Conservation (phyloP, 2,329 filamentous ascomycete genomes). For the Hyphodiscus sp. region DNA sequence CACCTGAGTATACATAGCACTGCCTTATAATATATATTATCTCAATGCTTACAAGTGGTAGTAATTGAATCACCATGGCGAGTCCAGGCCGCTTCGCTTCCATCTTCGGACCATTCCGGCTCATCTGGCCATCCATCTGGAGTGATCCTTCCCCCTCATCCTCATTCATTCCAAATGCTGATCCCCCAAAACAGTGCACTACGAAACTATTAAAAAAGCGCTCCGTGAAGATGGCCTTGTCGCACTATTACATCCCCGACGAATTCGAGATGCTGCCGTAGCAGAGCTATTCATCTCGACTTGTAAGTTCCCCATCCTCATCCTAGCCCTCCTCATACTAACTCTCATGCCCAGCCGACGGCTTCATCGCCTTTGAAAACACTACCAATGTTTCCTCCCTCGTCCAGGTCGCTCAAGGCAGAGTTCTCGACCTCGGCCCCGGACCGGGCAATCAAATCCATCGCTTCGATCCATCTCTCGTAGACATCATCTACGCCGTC, state of each 20-base stretch:
- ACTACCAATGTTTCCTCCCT: constrained; percentile 31
- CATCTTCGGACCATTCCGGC: too few relatives aligned
- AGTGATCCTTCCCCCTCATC: too few relatives aligned
- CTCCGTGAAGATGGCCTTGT: constrained; percentile 13
- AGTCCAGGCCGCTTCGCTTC: too few relatives aligned
- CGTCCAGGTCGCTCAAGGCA: constrained; percentile 27
- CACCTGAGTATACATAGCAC: too few relatives aligned
- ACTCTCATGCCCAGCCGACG: constrained; percentile 16
- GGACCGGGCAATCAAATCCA: constrained; percentile 39
- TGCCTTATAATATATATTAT: too few relatives aligned
- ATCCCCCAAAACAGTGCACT: too few relatives aligned
- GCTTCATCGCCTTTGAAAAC: constrained; percentile 31
- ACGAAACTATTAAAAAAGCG: too few relatives aligned
- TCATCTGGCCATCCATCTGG: too few relatives aligned
- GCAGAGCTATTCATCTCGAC: constrained; percentile 21
- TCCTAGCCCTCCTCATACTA: constrained; percentile 4
- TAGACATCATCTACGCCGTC: constrained; percentile 34
- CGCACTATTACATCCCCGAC: constrained; percentile 6
- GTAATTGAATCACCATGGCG: too few relatives aligned
- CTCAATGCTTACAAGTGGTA: too few relatives aligned
- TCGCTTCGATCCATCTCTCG: constrained; percentile 29
- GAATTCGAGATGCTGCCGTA: constrained; percentile 14
- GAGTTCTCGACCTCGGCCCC: constrained; percentile 39
- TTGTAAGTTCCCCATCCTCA: constrained; percentile 13
- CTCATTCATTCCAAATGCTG: too few relatives aligned